Evolutionary conservation across 1,139 yeast genomes (phyloP).

Genomic region (Maudiozyma humilis): DNA sequence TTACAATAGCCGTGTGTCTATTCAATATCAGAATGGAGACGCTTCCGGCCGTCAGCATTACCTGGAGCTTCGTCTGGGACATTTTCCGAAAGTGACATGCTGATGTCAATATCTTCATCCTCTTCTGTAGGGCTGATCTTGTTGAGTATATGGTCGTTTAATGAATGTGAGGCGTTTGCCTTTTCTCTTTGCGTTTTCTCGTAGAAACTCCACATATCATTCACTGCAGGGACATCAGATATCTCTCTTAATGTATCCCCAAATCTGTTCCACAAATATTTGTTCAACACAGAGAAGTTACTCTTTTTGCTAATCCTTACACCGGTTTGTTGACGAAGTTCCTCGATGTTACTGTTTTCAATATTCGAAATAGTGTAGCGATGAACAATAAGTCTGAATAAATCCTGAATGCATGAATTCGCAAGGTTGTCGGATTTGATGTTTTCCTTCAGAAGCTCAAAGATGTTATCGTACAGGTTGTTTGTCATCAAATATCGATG

Average conservation of each 20-base stretch:
- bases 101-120: not conserved
- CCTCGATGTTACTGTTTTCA: constrained; percentile 4
- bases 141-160: not conserved
- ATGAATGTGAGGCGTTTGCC: not conserved
- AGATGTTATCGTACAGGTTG: constrained; percentile 44
- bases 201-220: constrained; percentile 24
- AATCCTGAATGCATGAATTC: constrained; percentile 68
- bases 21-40: constrained; percentile 4
- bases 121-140: not conserved
- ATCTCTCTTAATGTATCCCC: constrained; percentile 35
- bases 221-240: constrained; percentile 30
- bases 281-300: constrained; percentile 42
- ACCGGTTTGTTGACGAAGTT: constrained; percentile 10
- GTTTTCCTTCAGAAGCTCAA: constrained; percentile 44
- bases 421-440: constrained; percentile 53
- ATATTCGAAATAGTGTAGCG: constrained; percentile 8
- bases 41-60: not conserved
- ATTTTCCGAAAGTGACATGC: not conserved
- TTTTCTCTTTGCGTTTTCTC: not conserved
- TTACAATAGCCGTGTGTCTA: no score
- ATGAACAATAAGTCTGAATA: constrained; percentile 47
- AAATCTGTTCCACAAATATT: constrained; percentile 42
- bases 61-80: constrained; percentile 1
- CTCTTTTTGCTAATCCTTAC: constrained; percentile 23
- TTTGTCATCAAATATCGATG: constrained; percentile 49